Base-by-base conservation (phyloP, 768 basidiomycete genomes). In the Lactarius sanguifluus region DNA sequence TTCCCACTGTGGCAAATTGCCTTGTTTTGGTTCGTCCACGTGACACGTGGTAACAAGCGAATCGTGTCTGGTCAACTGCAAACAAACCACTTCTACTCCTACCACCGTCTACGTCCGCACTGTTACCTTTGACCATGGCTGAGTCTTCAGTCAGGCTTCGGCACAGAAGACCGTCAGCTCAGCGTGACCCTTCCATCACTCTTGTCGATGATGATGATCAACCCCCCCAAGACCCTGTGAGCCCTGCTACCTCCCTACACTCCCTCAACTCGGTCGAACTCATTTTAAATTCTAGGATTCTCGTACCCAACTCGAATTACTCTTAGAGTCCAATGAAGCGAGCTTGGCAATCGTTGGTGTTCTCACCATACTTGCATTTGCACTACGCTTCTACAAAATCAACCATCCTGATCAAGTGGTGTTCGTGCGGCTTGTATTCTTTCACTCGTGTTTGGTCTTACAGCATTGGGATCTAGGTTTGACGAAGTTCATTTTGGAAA, bases 401-500 rank as follows among this genome's bases (percentile, higher is more conserved):
- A 92, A 89, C 74, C 88, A 92, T 75, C 95, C 94, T 54, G 92
- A 95, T 81, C 91, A 94, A 80, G 94, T 96, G 68, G 94, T 96
- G 92, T 94, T 78, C 75, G 92, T 83, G 38, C 54, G 47, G 47
- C 38, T 62, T 57, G 13, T 54, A 60, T 59, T 25, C 43, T 20
- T 30, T 47, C 32, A 25, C 59, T 47, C 59, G 34, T 8, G n/a
- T 38, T n/a, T 52, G 58, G 41, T 65, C 41, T 45, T 60, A 61
- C 64, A 69, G 57, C 58, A 9, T 45, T 4, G 57, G 30, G 38
- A 60, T 59, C 43, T 71, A 96, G 94, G 57, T 98, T 98, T 74
- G 96, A 98, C 75, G 96, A 98, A 79, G 96, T 98, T 15, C 96
- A 98, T 75, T 98, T 98, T 75, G 96, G 96, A 68, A 97, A 98